Base-by-base conservation (phyloP, 2,329 filamentous ascomycete genomes). In the Cladosporium colombiae region DNA sequence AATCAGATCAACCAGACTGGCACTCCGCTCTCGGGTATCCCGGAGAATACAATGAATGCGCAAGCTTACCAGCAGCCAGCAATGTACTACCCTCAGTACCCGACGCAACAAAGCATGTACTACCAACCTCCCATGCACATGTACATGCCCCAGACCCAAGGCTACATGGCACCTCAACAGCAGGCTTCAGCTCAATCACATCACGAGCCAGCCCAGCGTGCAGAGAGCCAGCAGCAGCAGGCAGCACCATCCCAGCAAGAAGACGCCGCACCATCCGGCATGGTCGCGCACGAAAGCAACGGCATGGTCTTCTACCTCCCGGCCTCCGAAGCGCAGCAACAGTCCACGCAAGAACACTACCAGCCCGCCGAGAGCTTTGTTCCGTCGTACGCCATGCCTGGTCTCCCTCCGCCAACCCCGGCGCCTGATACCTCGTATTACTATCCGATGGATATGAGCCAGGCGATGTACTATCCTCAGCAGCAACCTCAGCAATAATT, bases 251-350 rank as follows among this genome's bases (percentile, higher is more conserved):
- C 40, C 7, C 23, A 44, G 16, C 29, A 52, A 33, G 23, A 29
- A 49, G 33, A 49, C 29, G 29, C 61, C 6, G 64, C 59, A 33
- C 86, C 85, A 69, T 78, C 81, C 3, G 83, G 82, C 21, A 86
- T 86, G 65, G 85, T 90, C 23, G 92, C 92, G 0, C 93, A 97
- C 77, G 94, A 98, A 80, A 89, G 89, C 69, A 96, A 97, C 71
- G 95, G 95, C 68, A 98, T 96, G 86, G 93, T 97, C 0, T 98
- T 96, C 78, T 99, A 97, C 76, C 93, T 74, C 49, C 73, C 74
- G 5, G 73, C 73, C 14, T 71, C 73, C 0, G 74, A 76, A 60
- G 74, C 73, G n/a, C 67, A 70, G 35, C 69, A 71, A 50, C 52
- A 55, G 23, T 35, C 69, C 11, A 69, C 72, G 29, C 68, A 67